Base-by-base conservation (phyloP, 1,139 yeast species). In the Diutina pseudorugosa region DNA sequence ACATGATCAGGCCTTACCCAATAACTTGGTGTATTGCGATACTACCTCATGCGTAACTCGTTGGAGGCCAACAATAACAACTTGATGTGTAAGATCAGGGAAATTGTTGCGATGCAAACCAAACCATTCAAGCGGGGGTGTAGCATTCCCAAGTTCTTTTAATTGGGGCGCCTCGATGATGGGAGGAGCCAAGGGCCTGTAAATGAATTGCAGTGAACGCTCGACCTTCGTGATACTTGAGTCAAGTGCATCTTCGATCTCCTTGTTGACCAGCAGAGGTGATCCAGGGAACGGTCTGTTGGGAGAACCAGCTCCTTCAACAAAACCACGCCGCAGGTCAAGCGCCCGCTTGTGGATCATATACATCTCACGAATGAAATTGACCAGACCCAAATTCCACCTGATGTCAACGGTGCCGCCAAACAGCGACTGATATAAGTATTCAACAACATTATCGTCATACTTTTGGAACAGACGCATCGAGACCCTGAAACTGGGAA, bases 61-160 rank as follows among this genome's bases (percentile, higher is more conserved):
- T 61, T 89, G 96, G 52, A 93, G 69, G 11, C 83, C 79, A 20
- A 85, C 79, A 54, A 90, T 85, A 0, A 84, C 82, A 55, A 80
- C 69, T 63, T 88, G 93, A 62, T 93, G 97, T 0, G 96, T 85
- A 53, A 87, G 75, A 51, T 85, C 83, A 0, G 98, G 98, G 58
- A 93, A 81, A 58, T 83, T 80, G 59, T 83, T 80, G 59, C 98
- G 75, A 64, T 93, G 94, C 36, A 93, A 74, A 0, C 98, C 98
- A 69, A 93, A 86, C 98, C 98, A 93, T 65, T 93, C 98, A 56
- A 93, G 70, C 2, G 98, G 98, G 1, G 98, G 98, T 0, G 98
- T 93, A 1, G 97, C 98, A 67, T 86, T 93, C 33, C 98, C 98
- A 62, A 93, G 73, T 62, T 93, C 98, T 61, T 83, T 82, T 59